phyloP scores from a whole-genome alignment of 2,329 filamentous ascomycete species.

The Ceratocystiopsis minuta region DNA sequence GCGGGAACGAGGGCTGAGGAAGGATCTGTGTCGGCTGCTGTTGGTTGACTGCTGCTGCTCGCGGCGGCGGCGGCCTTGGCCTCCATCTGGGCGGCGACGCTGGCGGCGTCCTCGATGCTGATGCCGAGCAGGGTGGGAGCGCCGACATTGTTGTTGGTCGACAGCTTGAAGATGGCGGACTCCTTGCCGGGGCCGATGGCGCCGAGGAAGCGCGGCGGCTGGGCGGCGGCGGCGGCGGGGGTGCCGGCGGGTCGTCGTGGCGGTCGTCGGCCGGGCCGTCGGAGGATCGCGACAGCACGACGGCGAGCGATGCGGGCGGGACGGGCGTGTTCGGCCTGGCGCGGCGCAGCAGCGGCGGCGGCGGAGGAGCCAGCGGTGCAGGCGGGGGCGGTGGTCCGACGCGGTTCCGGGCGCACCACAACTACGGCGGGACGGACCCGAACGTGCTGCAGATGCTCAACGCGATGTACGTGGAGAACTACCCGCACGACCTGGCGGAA shows the following conservation, averaged over 20 bases:
- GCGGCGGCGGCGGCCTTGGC: conserved; percentile 11
- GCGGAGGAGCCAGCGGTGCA: conserved; percentile 12
- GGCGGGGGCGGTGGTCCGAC: conserved; percentile 5
- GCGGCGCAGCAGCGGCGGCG: conserved; percentile 13
- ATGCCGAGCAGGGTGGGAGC: conserved; percentile 48
- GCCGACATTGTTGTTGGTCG: conserved; percentile 8
- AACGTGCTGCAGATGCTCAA: conserved; percentile 57
- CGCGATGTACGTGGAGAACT: conserved; percentile 62
- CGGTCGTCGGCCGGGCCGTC: conserved; percentile 5
- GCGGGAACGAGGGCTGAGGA: background rate
- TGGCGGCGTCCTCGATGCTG: conserved; percentile 56
- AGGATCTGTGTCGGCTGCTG: background rate
- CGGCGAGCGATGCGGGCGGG: conserved; percentile 2
- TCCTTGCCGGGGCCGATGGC: conserved; percentile 82
- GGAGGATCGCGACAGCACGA: conserved; percentile 9
- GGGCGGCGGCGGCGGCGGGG: conserved; percentile 10
- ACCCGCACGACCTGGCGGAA: conserved; percentile 44
- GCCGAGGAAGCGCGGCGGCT: conserved; percentile 49
- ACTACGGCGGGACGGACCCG: conserved; percentile 65
- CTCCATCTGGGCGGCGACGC: conserved; percentile 53
- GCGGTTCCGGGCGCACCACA: conserved; percentile 50
- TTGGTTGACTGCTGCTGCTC: conserved; percentile 1
- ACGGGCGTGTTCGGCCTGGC: background rate
- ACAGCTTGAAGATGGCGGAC: conserved; percentile 75
- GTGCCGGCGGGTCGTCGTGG: too few species aligned